phyloP scores from a whole-genome alignment of 2,329 filamentous ascomycete species.

The Phoma sp. region DNA sequence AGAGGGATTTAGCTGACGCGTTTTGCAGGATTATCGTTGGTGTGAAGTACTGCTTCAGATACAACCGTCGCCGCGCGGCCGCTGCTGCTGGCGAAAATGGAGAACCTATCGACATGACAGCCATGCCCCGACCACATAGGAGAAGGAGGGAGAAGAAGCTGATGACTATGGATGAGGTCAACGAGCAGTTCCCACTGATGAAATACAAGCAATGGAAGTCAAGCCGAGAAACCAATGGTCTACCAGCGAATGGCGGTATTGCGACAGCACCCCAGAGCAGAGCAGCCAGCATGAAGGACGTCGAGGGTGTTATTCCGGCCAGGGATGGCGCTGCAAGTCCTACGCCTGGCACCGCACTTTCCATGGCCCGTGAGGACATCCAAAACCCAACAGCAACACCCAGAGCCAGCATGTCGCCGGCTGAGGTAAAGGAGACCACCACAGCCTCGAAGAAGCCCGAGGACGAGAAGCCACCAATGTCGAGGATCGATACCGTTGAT shows the following conservation, averaged over 20 bases:
- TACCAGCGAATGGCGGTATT: constrained; percentile 85
- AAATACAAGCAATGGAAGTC: constrained; percentile 98
- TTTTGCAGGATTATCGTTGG: constrained; percentile 91
- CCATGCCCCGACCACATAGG: constrained; percentile 84
- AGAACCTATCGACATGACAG: constrained; percentile 85
- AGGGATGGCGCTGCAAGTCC: constrained; percentile 43
- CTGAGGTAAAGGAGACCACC: constrained; percentile 30
- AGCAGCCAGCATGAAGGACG: constrained; percentile 75
- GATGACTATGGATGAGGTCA: constrained; percentile 99
- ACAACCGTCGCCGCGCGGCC: constrained; percentile 91
- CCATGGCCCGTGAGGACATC: constrained; percentile 55
- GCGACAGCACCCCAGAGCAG: constrained; percentile 72
- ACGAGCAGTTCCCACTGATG: constrained; percentile 91
- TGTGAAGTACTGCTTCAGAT: constrained; percentile 98
- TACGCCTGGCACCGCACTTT: constrained; percentile 48
- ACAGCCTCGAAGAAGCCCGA: constrained; percentile 25
- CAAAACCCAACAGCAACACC: constrained; percentile 23
- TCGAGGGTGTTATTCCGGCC: constrained; percentile 55
- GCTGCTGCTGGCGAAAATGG: constrained; percentile 75
- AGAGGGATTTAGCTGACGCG: constrained; percentile 31
- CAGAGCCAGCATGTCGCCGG: constrained; percentile 30
- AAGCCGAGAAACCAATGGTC: constrained; percentile 79
- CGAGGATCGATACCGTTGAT: constrained; percentile 36
- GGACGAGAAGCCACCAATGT: constrained; percentile 17
- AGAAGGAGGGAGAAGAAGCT: constrained; percentile 95